Conservation (phyloP, 176 grass and related monocot species). For the Saccharum spontaneum region DNA sequence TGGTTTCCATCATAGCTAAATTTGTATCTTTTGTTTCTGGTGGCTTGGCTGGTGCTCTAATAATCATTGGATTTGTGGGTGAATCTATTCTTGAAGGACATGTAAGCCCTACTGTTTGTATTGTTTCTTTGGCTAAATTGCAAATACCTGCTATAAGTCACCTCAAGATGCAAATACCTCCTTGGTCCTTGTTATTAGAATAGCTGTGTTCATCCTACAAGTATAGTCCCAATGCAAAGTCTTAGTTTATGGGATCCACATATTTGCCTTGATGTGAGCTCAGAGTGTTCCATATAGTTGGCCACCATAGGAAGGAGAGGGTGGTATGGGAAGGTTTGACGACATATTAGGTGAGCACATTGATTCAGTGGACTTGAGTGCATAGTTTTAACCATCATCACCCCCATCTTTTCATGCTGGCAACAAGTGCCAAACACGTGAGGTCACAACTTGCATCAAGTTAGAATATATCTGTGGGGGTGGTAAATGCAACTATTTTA, state of each 20-base stretch:
- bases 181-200: neutral
- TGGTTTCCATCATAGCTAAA: constrained; percentile 90
- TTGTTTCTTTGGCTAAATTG: constrained; percentile 9
- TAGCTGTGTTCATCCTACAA: neutral
- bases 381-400: neutral
- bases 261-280: neutral
- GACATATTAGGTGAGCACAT: neutral
- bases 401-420: neutral
- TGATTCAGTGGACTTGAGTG: neutral
- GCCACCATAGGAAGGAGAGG: neutral
- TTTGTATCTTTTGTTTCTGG: constrained; percentile 99
- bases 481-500: neutral
- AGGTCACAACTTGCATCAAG: neutral
- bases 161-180: neutral
- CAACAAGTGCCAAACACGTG: neutral
- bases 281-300: neutral
- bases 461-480: neutral
- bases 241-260: neutral
- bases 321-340: neutral
- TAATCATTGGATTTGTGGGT: constrained; percentile 86
- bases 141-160: neutral
- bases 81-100: constrained; percentile 96
- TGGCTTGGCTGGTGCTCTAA: constrained; percentile 88
- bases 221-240: neutral
- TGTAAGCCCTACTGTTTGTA: constrained; percentile 48